Evolutionary conservation across 2,329 filamentous ascomycete species (phyloP), one percentile per base, ranked within the genome.

Genomic region (Aspergillus sp.): DNA sequence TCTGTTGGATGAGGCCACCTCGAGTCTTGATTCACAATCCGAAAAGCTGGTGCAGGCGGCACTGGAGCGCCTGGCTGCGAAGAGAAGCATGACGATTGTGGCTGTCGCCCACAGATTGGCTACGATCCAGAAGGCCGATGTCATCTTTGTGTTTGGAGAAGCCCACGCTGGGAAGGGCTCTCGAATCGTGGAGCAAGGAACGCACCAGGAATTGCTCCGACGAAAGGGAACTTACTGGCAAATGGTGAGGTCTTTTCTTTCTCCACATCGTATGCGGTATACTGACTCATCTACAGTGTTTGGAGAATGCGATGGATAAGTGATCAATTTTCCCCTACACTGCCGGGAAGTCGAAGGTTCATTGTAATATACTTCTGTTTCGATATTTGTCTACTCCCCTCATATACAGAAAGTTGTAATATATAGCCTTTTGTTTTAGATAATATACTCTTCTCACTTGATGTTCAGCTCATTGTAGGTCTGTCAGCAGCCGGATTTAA

Each of bases 91-190:
- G 49, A 83, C 89, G 2, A 89, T 88, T 55, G 77, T 94, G 3
- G 88, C 88, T 2, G 88, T 94, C 10, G 89, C 89, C 1, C 89
- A 93, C 67, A 78, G 89, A 13, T 76, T 93, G 45, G 86, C 86
- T 0, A 93, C 88, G 11, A 85, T 92, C 17, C 88, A 89, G 68
- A 87, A 91, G 60, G 88, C 88, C 1, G 86, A 93, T 67, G 75
- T 86, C n/a, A 92, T 92, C 40, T 90, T 89, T 61, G 88, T 93
- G 0, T 82, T 94, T 45, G 87, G 88, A 10, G 80, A 85, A 55
- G 84, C 86, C 2, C 59, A 57, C 6, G 45, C 49, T 6, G 63
- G 59, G 1, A 20, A 44, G 9, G 67, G 66, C 3, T 67, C 66
- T 1, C 79, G 68, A 19, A 78, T 88, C 34, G 73, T 83, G 1